Evolutionary conservation across 176 grass and related monocot genomes (phyloP).

Genomic region (Bromus sterilis): DNA sequence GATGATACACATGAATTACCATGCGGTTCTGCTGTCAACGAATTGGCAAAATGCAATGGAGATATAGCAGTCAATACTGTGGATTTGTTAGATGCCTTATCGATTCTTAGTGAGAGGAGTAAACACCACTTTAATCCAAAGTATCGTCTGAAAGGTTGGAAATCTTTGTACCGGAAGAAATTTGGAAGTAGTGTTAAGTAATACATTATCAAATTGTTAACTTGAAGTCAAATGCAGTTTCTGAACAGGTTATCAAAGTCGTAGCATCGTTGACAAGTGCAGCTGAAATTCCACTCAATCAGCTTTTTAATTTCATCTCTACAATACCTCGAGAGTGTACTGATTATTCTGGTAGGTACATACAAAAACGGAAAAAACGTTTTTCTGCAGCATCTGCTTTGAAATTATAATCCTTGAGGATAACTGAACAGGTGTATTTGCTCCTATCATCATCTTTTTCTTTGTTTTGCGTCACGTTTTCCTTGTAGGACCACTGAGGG

Average conservation of each 20-base stretch:
- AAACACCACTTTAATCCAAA: conserved; percentile 98
- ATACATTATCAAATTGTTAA: conserved; percentile 22
- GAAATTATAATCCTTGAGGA: background rate
- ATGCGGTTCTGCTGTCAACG: conserved; percentile 20
- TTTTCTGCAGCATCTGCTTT: background rate
- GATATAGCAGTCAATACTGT: conserved; percentile 22
- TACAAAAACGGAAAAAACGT: background rate
- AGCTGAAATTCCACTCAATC: conserved; percentile 60
- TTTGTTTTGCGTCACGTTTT: background rate
- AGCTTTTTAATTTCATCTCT: conserved; percentile 81
- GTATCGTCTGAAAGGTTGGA: conserved; percentile 85
- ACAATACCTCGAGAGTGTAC: conserved; percentile 86
- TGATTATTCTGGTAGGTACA: conserved; percentile 60
- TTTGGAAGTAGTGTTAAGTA: conserved; percentile 13
- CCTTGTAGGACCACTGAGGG: conserved; percentile 60
- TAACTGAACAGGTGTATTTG: background rate
- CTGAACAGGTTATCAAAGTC: conserved; percentile 73
- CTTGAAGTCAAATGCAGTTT: conserved; percentile 54
- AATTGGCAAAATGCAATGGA: conserved; percentile 32
- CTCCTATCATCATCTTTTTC: background rate
- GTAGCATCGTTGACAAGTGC: conserved; percentile 58
- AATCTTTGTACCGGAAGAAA: background rate
- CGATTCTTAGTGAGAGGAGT: conserved; percentile 78
- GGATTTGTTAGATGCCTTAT: conserved; percentile 73
- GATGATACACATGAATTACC: conserved; percentile 36